These are phyloP conservation scores for Sphagnum tenellum DNA, from an alignment of 225 moss, liverwort and hornwort genomes.

Conservation along the genomic window DNA sequence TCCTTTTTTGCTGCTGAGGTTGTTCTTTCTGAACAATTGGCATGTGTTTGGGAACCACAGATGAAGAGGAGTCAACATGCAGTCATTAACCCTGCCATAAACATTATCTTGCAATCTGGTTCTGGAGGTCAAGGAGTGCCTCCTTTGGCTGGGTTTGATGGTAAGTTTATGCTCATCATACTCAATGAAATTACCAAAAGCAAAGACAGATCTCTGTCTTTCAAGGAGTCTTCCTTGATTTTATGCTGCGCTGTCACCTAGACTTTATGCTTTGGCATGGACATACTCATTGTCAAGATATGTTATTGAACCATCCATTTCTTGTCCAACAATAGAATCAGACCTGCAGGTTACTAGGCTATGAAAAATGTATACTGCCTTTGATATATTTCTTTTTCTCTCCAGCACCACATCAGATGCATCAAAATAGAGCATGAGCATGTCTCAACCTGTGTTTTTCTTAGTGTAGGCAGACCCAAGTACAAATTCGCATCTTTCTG, in stretches of 20 bases:
- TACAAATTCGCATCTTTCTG: constrained; percentile 92
- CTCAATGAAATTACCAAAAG: too few relatives aligned
- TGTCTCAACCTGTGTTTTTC: neutral
- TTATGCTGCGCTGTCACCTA: too few relatives aligned
- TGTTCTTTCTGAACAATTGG: neutral
- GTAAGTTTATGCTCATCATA: constrained; percentile 12
- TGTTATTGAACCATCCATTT: too few relatives aligned
- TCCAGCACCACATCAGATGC: too few relatives aligned
- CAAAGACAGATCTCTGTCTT: too few relatives aligned
- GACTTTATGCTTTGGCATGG: too few relatives aligned
- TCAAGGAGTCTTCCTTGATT: too few relatives aligned
- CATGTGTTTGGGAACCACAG: constrained; percentile 23
- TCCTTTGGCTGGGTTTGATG: constrained; percentile 76
- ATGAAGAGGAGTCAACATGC: constrained; percentile 89
- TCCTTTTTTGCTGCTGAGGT: neutral
- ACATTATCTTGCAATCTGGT: constrained; percentile 69
- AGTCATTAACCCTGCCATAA: constrained; percentile 83
- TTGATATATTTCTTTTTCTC: too few relatives aligned
- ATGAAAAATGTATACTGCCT: too few relatives aligned
- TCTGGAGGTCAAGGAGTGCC: constrained; percentile 87
- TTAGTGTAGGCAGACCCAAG: constrained; percentile 59
- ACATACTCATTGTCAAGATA: too few relatives aligned
- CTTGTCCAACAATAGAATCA: neutral
- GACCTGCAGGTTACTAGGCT: too few relatives aligned
- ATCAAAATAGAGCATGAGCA: too few relatives aligned